Conservation (phyloP, 352 stramenopile species). For the Globisporangium recalcitrans region DNA sequence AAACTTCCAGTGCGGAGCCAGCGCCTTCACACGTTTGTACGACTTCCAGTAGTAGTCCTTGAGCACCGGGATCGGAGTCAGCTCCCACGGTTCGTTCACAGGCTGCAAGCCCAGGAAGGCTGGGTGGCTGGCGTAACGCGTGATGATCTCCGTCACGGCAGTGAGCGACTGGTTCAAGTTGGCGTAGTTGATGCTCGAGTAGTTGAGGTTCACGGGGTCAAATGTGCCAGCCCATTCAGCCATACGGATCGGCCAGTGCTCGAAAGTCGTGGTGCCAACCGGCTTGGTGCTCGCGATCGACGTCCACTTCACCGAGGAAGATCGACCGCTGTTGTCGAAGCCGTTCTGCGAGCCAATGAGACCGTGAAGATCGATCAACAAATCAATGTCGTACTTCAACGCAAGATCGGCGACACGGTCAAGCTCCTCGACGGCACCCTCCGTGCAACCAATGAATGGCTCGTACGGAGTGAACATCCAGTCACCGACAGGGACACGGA, state of each 20-base stretch:
- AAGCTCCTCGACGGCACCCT: conserved; percentile 88
- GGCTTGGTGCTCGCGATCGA: conserved; percentile 67
- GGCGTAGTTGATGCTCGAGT: conserved; percentile 89
- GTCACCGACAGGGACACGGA: conserved; percentile 91
- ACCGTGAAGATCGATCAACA: conserved; percentile 93
- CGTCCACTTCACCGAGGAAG: conserved; percentile 88
- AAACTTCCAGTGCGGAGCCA: conserved; percentile 93
- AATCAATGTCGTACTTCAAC: conserved; percentile 77
- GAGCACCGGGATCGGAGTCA: conserved; percentile 89
- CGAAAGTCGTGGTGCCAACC: conserved; percentile 84
- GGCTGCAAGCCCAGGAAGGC: conserved; percentile 90
- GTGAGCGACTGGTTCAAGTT: conserved; percentile 90
- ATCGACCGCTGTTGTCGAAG: conserved; percentile 92
- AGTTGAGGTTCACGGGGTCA: conserved; percentile 77
- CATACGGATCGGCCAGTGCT: conserved; percentile 89
- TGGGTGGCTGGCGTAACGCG: conserved; percentile 83
- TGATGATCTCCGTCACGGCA: conserved; percentile 88
- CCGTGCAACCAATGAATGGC: conserved; percentile 90
- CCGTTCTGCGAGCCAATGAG: conserved; percentile 92
- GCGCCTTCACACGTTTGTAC: conserved; percentile 91
- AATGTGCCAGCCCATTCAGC: conserved; percentile 91
- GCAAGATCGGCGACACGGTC: conserved; percentile 86
- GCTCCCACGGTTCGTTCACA: conserved; percentile 95
- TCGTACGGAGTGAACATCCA: conserved; percentile 94
- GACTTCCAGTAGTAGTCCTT: conserved; percentile 96